A percentile compares a stretch with the other conserved stretches of the same genome.
These are phyloP conservation scores for Colletotrichum theobromicola DNA, from an alignment of 2,329 filamentous ascomycete species.

Conservation along the genomic window DNA sequence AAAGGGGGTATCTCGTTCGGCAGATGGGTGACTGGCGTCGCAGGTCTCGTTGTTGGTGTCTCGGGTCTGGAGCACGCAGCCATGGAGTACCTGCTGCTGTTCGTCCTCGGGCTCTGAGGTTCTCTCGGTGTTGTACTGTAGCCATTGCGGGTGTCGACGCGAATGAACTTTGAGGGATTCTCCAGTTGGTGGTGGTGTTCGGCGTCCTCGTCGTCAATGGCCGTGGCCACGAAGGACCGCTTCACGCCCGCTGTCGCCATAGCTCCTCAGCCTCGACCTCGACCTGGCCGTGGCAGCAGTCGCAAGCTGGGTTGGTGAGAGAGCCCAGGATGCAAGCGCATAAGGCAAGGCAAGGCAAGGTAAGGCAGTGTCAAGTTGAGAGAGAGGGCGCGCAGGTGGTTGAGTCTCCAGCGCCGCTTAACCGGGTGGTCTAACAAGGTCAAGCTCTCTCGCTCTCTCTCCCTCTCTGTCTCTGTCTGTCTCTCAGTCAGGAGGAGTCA, in stretches of 20 bases:
- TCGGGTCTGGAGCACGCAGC: conserved; percentile 10
- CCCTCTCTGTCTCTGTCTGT: not conserved
- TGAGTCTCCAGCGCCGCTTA: not conserved
- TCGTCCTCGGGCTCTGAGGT: conserved; percentile 18
- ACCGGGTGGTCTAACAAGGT: not conserved
- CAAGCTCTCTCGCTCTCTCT: not conserved
- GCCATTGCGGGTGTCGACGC: conserved; percentile 11
- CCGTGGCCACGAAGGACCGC: conserved; percentile 40
- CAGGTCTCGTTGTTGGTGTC: conserved; percentile 10
- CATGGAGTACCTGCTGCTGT: conserved; percentile 12
- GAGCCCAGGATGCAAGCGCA: conserved; percentile 1
- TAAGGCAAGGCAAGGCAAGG: not conserved
- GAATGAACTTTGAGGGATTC: conserved; percentile 10
- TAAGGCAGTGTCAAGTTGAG: not conserved
- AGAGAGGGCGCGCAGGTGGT: not conserved
- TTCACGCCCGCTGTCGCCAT: conserved; percentile 44
- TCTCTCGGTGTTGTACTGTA: conserved; percentile 1
- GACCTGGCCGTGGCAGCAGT: not conserved
- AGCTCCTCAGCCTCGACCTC: not conserved
- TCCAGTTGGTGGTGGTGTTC: conserved; percentile 21
- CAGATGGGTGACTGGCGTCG: conserved; percentile 7
- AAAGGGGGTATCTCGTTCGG: conserved; percentile 17
- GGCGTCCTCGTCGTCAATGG: conserved; percentile 32
- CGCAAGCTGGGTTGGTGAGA: not conserved
- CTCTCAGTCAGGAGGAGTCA: not conserved